These are phyloP conservation scores for Claviceps paspali DNA, from an alignment of 2,329 filamentous ascomycete genomes.

Conservation along the genomic window DNA sequence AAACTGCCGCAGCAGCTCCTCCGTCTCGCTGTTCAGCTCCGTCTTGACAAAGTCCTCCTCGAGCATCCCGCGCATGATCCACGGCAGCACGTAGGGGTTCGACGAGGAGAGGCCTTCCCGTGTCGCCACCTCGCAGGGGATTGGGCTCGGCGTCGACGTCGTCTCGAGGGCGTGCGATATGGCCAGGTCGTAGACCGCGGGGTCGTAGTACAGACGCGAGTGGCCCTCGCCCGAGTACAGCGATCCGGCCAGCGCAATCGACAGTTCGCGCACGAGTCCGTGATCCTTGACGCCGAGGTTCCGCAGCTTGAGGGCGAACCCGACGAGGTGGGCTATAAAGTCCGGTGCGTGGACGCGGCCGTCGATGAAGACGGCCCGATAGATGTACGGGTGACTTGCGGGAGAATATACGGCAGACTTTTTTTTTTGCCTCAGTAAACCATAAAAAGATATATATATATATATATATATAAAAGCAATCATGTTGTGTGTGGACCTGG, in stretches of 20 bases:
- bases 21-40: constrained; percentile 62
- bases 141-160: constrained; percentile 31
- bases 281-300: constrained; percentile 91
- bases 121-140: constrained; percentile 13
- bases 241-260: constrained; percentile 73
- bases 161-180: constrained; percentile 63
- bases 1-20: constrained; percentile 69
- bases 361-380: constrained; percentile 90
- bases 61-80: constrained; percentile 85
- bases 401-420: constrained; percentile 78
- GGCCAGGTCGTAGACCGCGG: constrained; percentile 67
- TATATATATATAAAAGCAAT: no score
- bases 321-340: constrained; percentile 85
- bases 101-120: constrained; percentile 28
- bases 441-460: no score
- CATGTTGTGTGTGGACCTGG: no score
- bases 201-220: constrained; percentile 82
- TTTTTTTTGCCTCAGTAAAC: no score
- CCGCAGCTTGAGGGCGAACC: constrained; percentile 82
- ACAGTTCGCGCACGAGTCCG: constrained; percentile 81
- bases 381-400: constrained; percentile 81
- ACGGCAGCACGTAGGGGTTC: constrained; percentile 85
- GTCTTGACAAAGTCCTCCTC: constrained; percentile 85
- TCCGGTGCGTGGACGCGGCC: constrained; percentile 82
- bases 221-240: constrained; percentile 88